Evolutionary conservation across 139 green algal genomes (phyloP), one percentile per base, ranked within the genome.

Genomic region (Edaphochlamys debaryana): DNA sequence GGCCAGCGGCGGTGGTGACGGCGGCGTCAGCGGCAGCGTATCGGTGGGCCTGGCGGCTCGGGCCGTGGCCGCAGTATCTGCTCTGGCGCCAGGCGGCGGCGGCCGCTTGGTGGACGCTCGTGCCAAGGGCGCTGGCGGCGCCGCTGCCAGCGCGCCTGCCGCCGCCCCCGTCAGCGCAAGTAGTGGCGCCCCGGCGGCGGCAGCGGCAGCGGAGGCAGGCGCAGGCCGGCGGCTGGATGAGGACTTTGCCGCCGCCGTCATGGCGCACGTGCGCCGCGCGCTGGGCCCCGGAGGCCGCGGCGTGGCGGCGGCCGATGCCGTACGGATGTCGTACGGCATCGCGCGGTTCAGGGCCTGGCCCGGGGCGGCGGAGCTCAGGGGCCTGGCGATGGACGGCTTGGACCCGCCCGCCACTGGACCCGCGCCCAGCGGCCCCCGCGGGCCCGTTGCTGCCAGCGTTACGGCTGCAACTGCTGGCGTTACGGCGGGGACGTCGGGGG

Each of bases 271-370:
- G 1, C 19, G 41, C 15, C 30, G 2, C 17, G 75, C 3, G 0
- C 42, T 72, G 60, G 29, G 19, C 23, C n/a, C n/a, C n/a, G n/a
- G n/a, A n/a, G n/a, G 38, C 30, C 19, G 75, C 4, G 17, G 13
- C 3, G 41, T 81, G 13, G 60, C 20, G 20, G 2, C 54, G 0
- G n/a, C 13, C 4, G 60, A 72, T 11, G 75, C 75, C 2, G 36
- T 67, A 48, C 9, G 9, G 42, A 34, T 83, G 3, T 45, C 75
- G 34, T 22, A 67, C n/a, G 45, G 32, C 40, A 58, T 75, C 7
- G 63, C 48, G 34, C 41, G 64, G 22, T 75, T 83, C 64, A 36
- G 32, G 40, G 29, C 1, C 58, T 72, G 62, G 75, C 75, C 62
- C 23, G 62, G 62, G 22, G 75, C 42, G 3, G 62, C n/a, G 41